A percentile compares a stretch with the other conserved stretches of the same genome.
Conservation (phyloP, 129 eudicot genomes). For the Escallonia rubra region DNA sequence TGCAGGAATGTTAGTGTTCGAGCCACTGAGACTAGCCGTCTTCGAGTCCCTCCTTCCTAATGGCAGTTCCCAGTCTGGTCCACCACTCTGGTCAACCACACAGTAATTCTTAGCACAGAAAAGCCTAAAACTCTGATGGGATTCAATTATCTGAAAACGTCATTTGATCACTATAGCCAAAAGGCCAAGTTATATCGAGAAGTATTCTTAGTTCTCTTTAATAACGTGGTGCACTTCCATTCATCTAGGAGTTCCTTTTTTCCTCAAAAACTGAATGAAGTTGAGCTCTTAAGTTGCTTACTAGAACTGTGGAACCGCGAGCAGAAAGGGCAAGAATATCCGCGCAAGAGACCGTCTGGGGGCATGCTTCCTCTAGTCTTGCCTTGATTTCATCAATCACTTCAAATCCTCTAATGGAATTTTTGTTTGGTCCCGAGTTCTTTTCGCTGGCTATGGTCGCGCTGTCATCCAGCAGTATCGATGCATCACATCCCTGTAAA, state of each 20-base stretch:
- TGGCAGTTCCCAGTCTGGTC: conserved; percentile 87
- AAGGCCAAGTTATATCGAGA: too few species aligned
- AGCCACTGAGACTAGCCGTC: conserved; percentile 61
- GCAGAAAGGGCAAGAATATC: conserved; percentile 90
- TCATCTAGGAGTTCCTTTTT: too few species aligned
- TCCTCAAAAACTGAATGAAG: too few species aligned
- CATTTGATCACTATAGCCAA: too few species aligned
- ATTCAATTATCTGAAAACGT: too few species aligned
- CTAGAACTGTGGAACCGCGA: conserved; percentile 73
- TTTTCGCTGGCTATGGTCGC: conserved; percentile 66
- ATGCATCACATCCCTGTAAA: conserved; percentile 91
- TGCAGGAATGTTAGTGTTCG: conserved; percentile 72
- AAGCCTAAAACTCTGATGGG: too few species aligned
- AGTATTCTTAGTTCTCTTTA: too few species aligned
- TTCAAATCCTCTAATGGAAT: conserved; percentile 78
- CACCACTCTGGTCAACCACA: conserved; percentile 59
- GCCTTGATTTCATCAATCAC: conserved; percentile 90
- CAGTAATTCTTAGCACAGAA: conserved; percentile 3
- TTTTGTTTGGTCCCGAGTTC: conserved; percentile 71
- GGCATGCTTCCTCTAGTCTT: conserved; percentile 73
- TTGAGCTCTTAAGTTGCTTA: conserved; percentile 27
- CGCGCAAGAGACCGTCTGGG: conserved; percentile 86
- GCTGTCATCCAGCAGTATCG: conserved; percentile 73
- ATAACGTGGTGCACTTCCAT: too few species aligned
- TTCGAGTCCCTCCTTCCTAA: conserved; percentile 85